These are phyloP conservation scores for Sanghuangporus sanghuang DNA, from an alignment of 1,284 basidiomycete genomes.

Conservation along the genomic window DNA sequence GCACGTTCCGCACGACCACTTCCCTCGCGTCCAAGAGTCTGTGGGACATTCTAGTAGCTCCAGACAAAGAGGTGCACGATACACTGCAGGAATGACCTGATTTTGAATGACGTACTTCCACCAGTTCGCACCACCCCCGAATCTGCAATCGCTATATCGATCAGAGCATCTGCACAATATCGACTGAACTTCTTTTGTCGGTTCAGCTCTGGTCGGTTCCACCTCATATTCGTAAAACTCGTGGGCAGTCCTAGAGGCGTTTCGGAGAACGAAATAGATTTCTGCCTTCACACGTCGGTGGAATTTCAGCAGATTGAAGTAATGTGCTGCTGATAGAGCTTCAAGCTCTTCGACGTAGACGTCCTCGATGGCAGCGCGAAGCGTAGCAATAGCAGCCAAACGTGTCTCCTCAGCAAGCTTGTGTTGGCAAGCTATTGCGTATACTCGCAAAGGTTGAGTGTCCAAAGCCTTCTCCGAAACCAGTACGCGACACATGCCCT, in stretches of 20 bases:
- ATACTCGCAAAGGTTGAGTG: conserved; percentile 35
- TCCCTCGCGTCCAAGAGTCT: neutral
- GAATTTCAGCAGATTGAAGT: neutral
- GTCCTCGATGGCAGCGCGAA: conserved; percentile 20
- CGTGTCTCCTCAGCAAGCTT: conserved; percentile 38
- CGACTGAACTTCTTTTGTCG: neutral
- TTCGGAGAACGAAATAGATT: neutral
- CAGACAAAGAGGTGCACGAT: neutral
- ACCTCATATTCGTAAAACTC: neutral
- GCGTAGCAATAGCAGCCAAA: conserved; percentile 37
- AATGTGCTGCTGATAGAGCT: neutral
- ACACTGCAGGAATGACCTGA: neutral
- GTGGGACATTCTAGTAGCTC: neutral
- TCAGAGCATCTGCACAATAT: neutral
- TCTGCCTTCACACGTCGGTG: neutral
- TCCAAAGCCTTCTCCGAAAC: neutral
- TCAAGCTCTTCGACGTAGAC: neutral
- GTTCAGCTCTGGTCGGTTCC: neutral
- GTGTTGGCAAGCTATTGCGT: conserved; percentile 45
- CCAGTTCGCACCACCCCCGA: neutral
- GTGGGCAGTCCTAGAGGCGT: neutral
- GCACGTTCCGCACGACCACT: neutral
- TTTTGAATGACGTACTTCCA: neutral
- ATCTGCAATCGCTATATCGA: neutral
- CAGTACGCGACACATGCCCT: neutral